These are phyloP conservation scores for Lachancea fermentati DNA, from an alignment of 805 yeast species.

Conservation along the genomic window DNA sequence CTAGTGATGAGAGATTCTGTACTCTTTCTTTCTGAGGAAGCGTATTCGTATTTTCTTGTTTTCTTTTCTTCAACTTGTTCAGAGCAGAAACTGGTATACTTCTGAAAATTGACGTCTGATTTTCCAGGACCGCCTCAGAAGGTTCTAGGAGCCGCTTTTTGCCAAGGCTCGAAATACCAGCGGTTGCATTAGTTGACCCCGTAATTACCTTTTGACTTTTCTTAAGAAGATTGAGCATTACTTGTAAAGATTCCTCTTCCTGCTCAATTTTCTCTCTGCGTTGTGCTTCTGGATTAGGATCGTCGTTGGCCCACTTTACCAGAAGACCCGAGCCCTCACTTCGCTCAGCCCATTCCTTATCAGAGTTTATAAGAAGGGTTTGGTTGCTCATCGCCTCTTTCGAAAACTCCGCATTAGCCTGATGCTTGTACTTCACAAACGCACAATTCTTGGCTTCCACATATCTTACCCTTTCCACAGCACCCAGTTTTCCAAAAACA, in stretches of 20 bases:
- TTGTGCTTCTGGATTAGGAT: constrained; percentile 59
- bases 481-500: constrained; percentile 68
- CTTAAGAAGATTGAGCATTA: constrained; percentile 24
- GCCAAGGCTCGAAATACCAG: too few relatives aligned
- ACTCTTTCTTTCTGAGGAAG: background rate
- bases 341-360: constrained; percentile 52
- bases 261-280: constrained; percentile 26
- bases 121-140: background rate
- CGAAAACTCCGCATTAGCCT: constrained; percentile 84
- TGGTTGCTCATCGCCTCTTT: constrained; percentile 92
- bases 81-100: constrained; percentile 1
- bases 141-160: background rate
- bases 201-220: too few relatives aligned
- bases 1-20: constrained; percentile 1
- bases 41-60: background rate
- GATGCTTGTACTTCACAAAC: constrained; percentile 65
- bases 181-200: too few relatives aligned
- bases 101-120: constrained; percentile 3
- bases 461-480: constrained; percentile 59
- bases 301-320: constrained; percentile 86
- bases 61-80: constrained; percentile 8
- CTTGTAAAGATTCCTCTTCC: constrained; percentile 19
- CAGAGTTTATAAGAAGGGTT: constrained; percentile 42
- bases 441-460: constrained; percentile 63
- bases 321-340: constrained; percentile 33